Evolutionary conservation across 352 stramenopile species (phyloP).

Genomic region (Pythium vanterpoolii): DNA sequence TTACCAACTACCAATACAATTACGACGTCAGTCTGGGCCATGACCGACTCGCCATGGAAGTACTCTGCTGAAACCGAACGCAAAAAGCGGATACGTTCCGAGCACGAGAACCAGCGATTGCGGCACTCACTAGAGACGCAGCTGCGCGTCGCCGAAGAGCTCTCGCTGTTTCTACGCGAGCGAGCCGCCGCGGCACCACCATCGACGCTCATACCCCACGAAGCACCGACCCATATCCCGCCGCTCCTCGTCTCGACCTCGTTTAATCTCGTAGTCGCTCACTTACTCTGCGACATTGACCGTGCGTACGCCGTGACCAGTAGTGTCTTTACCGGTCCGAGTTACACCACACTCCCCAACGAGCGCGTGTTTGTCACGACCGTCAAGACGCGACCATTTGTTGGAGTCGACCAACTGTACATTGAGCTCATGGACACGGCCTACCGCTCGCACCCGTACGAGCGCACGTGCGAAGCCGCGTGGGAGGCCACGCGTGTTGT

Average conservation of each 20-base stretch:
- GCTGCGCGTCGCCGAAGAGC: constrained; percentile 35
- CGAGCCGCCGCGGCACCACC: constrained; percentile 26
- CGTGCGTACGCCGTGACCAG: constrained; percentile 33
- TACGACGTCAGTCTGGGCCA: background rate
- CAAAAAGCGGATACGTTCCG: constrained; percentile 27
- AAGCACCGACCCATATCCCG: constrained; percentile 1
- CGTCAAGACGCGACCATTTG: constrained; percentile 11
- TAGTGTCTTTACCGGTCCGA: constrained; percentile 36
- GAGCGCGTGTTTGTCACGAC: constrained; percentile 11
- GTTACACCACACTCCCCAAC: constrained; percentile 21
- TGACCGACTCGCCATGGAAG: background rate
- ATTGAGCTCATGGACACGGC: constrained; percentile 20
- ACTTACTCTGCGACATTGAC: constrained; percentile 23
- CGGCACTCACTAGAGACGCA: constrained; percentile 39
- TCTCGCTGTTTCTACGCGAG: constrained; percentile 41
- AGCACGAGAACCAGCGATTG: constrained; percentile 41
- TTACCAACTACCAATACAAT: background rate
- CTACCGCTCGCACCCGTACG: constrained; percentile 1
- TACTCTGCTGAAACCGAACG: constrained; percentile 34
- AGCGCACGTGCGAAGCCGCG: background rate
- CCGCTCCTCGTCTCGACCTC: constrained; percentile 8
- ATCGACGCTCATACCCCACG: background rate
- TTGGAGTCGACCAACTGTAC: constrained; percentile 10
- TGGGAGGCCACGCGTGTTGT: constrained; percentile 8
- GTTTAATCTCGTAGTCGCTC: constrained; percentile 14